Conservation (phyloP, 148 eudicot genomes). For the Arctostaphylos glauca region DNA sequence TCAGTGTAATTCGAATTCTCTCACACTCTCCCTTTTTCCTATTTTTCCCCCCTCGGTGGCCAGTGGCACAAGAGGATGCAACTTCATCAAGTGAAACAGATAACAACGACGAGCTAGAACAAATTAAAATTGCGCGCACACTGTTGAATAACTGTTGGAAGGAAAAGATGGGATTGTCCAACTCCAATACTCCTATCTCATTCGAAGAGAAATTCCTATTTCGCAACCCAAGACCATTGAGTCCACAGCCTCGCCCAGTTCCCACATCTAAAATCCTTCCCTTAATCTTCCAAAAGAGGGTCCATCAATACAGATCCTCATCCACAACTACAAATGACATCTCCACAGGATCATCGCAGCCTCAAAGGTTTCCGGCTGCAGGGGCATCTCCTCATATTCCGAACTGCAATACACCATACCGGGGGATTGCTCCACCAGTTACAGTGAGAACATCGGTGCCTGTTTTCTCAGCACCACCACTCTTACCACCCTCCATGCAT, state of each 20-base stretch:
- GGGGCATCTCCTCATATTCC: conserved; percentile 60
- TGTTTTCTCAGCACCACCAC: conserved; percentile 64
- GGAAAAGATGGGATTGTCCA: conserved; percentile 41
- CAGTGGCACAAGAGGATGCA: conserved; percentile 72
- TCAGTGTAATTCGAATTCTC: not conserved
- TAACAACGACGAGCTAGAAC: conserved; percentile 74
- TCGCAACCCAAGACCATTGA: conserved; percentile 51
- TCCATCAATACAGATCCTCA: conserved; percentile 36
- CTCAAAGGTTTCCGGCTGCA: conserved; percentile 39
- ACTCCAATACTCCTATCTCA: conserved; percentile 36
- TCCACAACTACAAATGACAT: conserved; percentile 29
- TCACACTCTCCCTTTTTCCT: not conserved
- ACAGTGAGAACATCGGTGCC: conserved; percentile 64
- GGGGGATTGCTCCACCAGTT: conserved; percentile 64
- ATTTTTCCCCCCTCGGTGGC: not conserved
- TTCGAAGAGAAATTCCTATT: conserved; percentile 45
- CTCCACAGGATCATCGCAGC: conserved; percentile 1
- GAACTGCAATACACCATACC: conserved; percentile 44
- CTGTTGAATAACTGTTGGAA: conserved; percentile 56
- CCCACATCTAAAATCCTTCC: conserved; percentile 73
- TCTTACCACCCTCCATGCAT: conserved; percentile 29
- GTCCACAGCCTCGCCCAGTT: conserved; percentile 52
- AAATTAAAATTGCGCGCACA: conserved; percentile 72
- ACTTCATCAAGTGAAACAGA: conserved; percentile 60
- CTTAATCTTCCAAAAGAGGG: conserved; percentile 53